These are phyloP conservation scores for Pythium inflatum DNA, from an alignment of 352 stramenopile species.

Conservation along the genomic window DNA sequence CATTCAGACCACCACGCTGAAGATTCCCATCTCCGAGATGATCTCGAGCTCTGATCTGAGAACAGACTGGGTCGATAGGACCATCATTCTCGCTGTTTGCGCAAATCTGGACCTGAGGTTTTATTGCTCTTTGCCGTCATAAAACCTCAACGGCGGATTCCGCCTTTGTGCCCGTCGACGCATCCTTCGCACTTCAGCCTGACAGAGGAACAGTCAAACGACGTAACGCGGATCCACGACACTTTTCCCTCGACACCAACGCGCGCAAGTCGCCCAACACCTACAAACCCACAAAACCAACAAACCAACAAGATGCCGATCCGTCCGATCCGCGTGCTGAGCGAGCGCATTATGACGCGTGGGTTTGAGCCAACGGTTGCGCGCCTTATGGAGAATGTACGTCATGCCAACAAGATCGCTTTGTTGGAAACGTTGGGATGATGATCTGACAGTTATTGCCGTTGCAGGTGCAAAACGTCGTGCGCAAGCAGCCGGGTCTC, in stretches of 20 bases:
- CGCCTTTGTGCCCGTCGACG: neutral
- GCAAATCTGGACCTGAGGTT: conserved; percentile 18
- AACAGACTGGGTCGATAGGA: neutral
- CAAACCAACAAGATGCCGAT: too few species aligned
- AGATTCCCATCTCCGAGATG: too few species aligned
- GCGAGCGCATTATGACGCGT: conserved; percentile 82
- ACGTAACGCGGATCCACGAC: neutral
- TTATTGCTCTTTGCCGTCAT: neutral
- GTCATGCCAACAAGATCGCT: conserved; percentile 13
- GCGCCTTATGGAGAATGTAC: conserved; percentile 80
- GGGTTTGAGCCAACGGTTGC: conserved; percentile 83
- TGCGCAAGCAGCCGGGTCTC: conserved; percentile 73
- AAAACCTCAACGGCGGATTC: conserved; percentile 23
- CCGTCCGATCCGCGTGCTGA: conserved; percentile 79
- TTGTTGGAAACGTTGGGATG: neutral
- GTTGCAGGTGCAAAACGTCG: conserved; percentile 75
- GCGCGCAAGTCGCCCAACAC: too few species aligned
- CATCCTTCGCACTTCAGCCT: conserved; percentile 1
- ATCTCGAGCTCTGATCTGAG: conserved; percentile 10
- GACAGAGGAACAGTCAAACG: conserved; percentile 1
- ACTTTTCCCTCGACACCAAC: conserved; percentile 1
- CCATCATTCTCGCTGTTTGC: conserved; percentile 19
- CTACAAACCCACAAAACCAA: too few species aligned
- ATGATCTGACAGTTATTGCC: too few species aligned
- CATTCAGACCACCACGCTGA: too few species aligned